Conservation (phyloP, 2,329 filamentous ascomycete genomes). For the Mycosphaerella arachidis region DNA sequence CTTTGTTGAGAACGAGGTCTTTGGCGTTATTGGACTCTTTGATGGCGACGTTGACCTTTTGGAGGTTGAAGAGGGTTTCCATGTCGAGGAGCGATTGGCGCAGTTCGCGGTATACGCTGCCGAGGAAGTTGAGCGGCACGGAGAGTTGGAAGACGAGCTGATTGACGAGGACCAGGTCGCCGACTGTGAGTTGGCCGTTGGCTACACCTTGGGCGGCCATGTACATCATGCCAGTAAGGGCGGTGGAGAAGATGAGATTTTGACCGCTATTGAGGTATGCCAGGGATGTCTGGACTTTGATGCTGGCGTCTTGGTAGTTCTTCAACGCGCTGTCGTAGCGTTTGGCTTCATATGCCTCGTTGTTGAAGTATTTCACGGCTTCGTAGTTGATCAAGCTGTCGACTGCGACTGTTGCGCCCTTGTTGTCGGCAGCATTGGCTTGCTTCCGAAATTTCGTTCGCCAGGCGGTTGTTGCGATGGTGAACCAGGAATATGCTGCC, state of each 20-base stretch:
- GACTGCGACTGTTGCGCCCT: constrained; percentile 87
- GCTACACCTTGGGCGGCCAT: constrained; percentile 87
- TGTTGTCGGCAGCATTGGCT: constrained; percentile 94
- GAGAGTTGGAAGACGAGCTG: constrained; percentile 98
- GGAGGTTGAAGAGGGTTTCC: constrained; percentile 96
- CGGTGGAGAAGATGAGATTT: constrained; percentile 93
- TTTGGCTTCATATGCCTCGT: constrained; percentile 88
- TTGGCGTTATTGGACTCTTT: constrained; percentile 71
- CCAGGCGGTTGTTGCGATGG: constrained; percentile 94
- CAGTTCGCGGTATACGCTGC: constrained; percentile 95
- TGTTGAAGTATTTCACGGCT: constrained; percentile 99
- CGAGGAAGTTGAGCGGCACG: constrained; percentile 93
- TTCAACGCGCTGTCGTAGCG: constrained; percentile 84
- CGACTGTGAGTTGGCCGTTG: constrained; percentile 74
- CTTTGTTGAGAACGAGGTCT: constrained; percentile 64
- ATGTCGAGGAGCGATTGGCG: constrained; percentile 93
- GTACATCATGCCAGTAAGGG: constrained; percentile 97
- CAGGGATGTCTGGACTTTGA: constrained; percentile 92
- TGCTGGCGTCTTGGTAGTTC: constrained; percentile 86
- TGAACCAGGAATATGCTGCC: constrained; percentile 93
- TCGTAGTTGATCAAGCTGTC: constrained; percentile 99
- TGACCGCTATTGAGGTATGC: constrained; percentile 92
- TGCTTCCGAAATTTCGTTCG: constrained; percentile 92
- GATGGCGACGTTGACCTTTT: constrained; percentile 90
- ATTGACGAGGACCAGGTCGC: constrained; percentile 97